These are phyloP conservation scores for Bipolaris cookei DNA, from an alignment of 2,329 filamentous ascomycete species.

Conservation along the genomic window DNA sequence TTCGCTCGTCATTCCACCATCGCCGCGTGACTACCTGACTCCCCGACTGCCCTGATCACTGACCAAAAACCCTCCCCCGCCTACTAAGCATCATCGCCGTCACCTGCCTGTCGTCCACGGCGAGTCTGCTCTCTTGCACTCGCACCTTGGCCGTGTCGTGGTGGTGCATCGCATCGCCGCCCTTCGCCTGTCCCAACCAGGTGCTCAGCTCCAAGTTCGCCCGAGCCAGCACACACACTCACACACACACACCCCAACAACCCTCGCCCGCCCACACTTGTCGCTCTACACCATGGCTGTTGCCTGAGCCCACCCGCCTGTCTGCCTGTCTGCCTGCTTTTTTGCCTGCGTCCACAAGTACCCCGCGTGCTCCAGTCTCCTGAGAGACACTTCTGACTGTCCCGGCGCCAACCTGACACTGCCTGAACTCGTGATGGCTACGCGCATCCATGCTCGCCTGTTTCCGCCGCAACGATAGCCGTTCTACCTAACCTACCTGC, in stretches of 20 bases:
- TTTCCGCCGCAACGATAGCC: constrained; percentile 45
- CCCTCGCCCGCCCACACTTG: constrained; percentile 19
- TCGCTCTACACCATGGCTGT: constrained; percentile 41
- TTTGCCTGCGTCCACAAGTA: background rate
- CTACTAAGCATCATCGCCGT: constrained; percentile 1
- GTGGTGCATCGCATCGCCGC: constrained; percentile 7
- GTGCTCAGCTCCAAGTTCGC: constrained; percentile 39
- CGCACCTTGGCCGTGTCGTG: background rate
- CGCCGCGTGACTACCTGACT: constrained; percentile 40
- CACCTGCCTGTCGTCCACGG: background rate
- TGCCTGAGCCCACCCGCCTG: constrained; percentile 41
- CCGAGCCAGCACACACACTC: constrained; percentile 17
- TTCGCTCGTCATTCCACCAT: constrained; percentile 41
- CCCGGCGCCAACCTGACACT: constrained; percentile 32
- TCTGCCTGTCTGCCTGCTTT: constrained; percentile 8
- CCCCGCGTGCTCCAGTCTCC: constrained; percentile 41
- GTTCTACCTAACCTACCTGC: constrained; percentile 19
- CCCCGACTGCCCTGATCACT: constrained; percentile 14
- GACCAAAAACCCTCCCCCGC: background rate
- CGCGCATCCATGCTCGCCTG: constrained; percentile 39
- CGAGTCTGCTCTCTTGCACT: too few relatives aligned
- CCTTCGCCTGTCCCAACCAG: constrained; percentile 21
- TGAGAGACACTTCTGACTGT: constrained; percentile 37
- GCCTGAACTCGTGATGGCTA: constrained; percentile 49
- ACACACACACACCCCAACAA: constrained; percentile 14